Conservation (phyloP, 202 grass and related monocot genomes). For the Panicum virgatum region DNA sequence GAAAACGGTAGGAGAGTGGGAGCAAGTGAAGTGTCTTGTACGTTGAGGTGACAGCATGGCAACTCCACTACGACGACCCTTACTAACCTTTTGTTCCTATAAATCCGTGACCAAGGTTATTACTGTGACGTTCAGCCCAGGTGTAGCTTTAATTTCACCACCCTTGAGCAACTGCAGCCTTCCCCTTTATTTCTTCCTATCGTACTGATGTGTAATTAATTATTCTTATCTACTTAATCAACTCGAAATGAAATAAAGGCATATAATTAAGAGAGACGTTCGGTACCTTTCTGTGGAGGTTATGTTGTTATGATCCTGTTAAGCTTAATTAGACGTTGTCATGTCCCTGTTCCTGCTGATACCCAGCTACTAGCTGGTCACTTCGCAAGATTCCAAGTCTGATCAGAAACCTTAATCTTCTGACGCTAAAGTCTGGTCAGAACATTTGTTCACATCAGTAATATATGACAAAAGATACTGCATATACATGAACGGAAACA, state of each 20-base stretch:
- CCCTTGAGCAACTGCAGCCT: constrained; percentile 5
- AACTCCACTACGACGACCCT: constrained; percentile 27
- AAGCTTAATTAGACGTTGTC: constrained; percentile 33
- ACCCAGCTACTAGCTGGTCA: constrained; percentile 21
- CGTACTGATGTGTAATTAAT: background rate
- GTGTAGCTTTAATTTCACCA: constrained; percentile 42
- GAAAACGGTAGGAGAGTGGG: constrained; percentile 4
- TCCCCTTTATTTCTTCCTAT: background rate
- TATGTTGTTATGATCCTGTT: constrained; percentile 37
- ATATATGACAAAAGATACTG: background rate
- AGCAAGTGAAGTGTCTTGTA: constrained; percentile 49
- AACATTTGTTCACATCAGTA: background rate
- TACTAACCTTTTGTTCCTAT: constrained; percentile 17
- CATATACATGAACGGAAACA: background rate
- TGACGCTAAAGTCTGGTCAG: constrained; percentile 23
- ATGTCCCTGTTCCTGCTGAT: constrained; percentile 39
- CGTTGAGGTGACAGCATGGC: constrained; percentile 54
- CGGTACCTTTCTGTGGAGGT: constrained; percentile 34
- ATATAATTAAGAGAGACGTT: constrained; percentile 7
- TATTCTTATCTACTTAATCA: background rate
- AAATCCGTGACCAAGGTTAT: constrained; percentile 19
- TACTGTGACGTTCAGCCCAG: constrained; percentile 36
- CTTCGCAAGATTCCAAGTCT: constrained; percentile 36
- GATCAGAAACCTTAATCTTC: constrained; percentile 44
- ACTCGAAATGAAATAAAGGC: background rate